Evolutionary conservation across 2,329 filamentous ascomycete species (phyloP).

Genomic region (Daldinia sp.): DNA sequence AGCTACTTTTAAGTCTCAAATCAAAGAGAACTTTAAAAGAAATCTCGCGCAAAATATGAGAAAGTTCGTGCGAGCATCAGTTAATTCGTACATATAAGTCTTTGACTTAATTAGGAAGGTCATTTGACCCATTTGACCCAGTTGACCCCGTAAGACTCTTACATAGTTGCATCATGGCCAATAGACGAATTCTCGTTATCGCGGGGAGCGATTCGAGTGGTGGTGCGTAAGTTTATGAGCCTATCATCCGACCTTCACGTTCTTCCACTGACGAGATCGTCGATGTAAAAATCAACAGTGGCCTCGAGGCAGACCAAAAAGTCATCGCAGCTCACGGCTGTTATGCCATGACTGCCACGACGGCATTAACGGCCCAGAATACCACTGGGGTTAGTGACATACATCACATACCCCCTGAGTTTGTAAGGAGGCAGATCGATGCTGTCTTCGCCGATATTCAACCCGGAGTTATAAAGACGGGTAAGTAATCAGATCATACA

Average conservation of each 20-base stretch:
- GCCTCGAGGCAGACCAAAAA: conserved; percentile 95
- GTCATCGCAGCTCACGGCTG: conserved; percentile 90
- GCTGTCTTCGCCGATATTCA: conserved; percentile 84
- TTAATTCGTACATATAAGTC: neutral
- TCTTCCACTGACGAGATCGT: conserved; percentile 13
- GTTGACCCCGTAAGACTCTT: neutral
- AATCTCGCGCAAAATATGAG: conserved; percentile 20
- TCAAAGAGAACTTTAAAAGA: conserved; percentile 9
- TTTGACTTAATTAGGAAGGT: conserved; percentile 5
- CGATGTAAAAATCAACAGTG: conserved; percentile 59
- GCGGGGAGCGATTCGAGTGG: conserved; percentile 92
- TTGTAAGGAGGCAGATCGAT: conserved; percentile 86
- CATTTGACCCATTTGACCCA: too few species aligned
- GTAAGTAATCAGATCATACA: conserved; percentile 57
- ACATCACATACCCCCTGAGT: conserved; percentile 78
- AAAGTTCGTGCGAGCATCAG: neutral
- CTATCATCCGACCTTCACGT: conserved; percentile 13
- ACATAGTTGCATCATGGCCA: conserved; percentile 46
- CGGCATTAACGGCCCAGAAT: conserved; percentile 95
- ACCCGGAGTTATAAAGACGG: conserved; percentile 90
- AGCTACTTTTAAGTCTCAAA: conserved; percentile 2
- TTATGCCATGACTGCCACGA: conserved; percentile 96
- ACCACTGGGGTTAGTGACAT: conserved; percentile 85
- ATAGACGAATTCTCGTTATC: conserved; percentile 74
- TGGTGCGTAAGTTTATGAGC: conserved; percentile 70